Evolutionary conservation across 495 filamentous ascomycete genomes (phyloP).

Genomic region (Hapsidospora chrysogenum): DNA sequence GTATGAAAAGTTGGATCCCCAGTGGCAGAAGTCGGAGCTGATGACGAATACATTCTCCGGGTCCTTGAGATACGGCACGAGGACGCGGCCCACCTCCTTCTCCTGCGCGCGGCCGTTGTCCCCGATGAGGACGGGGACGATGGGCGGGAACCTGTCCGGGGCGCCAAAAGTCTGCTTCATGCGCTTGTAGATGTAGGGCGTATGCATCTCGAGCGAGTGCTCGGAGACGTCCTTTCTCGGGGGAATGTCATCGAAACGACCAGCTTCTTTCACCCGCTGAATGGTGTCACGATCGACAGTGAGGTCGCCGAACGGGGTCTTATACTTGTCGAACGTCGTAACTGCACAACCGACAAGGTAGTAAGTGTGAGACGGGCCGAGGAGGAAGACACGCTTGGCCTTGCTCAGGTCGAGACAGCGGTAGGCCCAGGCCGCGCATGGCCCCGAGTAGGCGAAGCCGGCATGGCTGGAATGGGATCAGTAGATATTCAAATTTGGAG

Average conservation of each 20-base stretch:
- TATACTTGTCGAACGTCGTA: constrained; percentile 57
- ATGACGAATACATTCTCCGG: constrained; percentile 69
- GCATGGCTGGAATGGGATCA: constrained; percentile 52
- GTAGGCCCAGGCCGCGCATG: constrained; percentile 91
- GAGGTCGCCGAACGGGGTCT: constrained; percentile 72
- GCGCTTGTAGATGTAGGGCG: constrained; percentile 85
- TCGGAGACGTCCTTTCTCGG: constrained; percentile 60
- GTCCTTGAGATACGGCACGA: constrained; percentile 70
- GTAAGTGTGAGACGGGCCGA: constrained; percentile 86
- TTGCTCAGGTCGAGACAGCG: constrained; percentile 65
- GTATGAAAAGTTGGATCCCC: constrained; percentile 78
- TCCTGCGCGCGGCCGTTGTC: constrained; percentile 49
- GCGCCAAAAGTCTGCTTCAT: constrained; percentile 37
- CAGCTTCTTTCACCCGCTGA: constrained; percentile 40
- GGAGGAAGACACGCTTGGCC: constrained; percentile 79
- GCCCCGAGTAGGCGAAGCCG: constrained; percentile 88
- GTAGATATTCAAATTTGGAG: constrained; percentile 1
- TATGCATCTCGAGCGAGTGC: constrained; percentile 93
- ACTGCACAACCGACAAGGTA: constrained; percentile 65
- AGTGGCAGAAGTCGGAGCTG: constrained; percentile 93
- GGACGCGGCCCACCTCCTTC: constrained; percentile 45
- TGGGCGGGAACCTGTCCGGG: constrained; percentile 40
- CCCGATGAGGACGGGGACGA: constrained; percentile 86
- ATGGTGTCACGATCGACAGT: constrained; percentile 54
- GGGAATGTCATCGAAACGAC: constrained; percentile 61